Base-by-base conservation (phyloP, 768 basidiomycete species). In the Calocybe indica region DNA sequence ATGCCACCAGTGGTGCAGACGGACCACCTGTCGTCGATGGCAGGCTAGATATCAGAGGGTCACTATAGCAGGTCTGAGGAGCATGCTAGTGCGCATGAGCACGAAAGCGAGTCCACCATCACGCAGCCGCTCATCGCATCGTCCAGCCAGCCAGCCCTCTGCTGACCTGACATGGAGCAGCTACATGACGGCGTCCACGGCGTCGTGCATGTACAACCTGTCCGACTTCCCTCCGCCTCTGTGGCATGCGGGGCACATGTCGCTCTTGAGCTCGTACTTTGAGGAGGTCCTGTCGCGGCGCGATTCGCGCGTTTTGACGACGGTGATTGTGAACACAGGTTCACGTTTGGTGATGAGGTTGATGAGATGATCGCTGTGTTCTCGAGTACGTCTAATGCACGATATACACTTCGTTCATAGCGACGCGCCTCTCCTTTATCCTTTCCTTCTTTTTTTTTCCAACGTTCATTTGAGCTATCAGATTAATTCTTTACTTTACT, bases 221-320 rank as follows among this genome's bases (percentile, higher is more conserved):
- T 86, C 83, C 4, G 86, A 87, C 55, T 88, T 88, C 58, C 86
- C 85, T 1, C 64, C 63, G 7, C 85, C 85, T 2, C 85, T 85
- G 22, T 22, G 22, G 22, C 53, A 62, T 22, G 54, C 57, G 37
- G 58, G 59, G 36, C 69, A 68, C 42, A 60, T 70, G 53, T 72
- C 74, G 6, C 60, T 75, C 13, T 48, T 79, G 15, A 68, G 69
- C 33, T 62, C 77, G 0, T 77, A 71, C 48, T 71, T 71, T 52
- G 70, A 72, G 29, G 62, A 65, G 12, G 54, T 56, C 9, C 52
- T 54, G 11, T 49, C 53, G 6, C 43, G 45, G 41, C 54, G 49
- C 38, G 51, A 61, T 13, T 38, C 22, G 34, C 41, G 40, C 37
- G 52, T 40, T 45, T 55, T 41, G 28, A 48, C 34, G 28, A 22